A percentile compares a stretch with the other conserved stretches of the same genome.
Evolutionary conservation across 768 basidiomycete genomes (phyloP).

Genomic region (Arthromyces matolae): DNA sequence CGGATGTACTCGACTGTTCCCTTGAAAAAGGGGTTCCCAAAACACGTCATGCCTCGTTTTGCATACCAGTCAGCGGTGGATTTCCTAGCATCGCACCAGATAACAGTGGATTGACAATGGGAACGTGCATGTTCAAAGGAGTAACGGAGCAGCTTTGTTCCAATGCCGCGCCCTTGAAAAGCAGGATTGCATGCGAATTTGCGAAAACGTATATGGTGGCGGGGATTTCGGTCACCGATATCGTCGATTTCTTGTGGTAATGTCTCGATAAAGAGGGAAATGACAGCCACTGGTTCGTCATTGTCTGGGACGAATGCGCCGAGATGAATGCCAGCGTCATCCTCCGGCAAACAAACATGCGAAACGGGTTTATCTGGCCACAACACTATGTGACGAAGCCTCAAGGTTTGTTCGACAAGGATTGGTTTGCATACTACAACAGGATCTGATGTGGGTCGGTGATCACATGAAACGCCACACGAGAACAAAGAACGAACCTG

Average conservation of each 20-base stretch:
- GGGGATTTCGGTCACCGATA: conserved; percentile 8
- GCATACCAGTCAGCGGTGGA: conserved; percentile 41
- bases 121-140: conserved; percentile 27
- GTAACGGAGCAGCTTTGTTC: conserved; percentile 43
- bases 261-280: conserved; percentile 51
- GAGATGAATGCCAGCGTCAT: conserved; percentile 47
- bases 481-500: neutral
- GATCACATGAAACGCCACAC: neutral
- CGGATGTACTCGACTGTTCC: conserved; percentile 51
- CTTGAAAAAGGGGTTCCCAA: conserved; percentile 53
- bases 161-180: conserved; percentile 53
- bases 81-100: conserved; percentile 59
- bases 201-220: conserved; percentile 42
- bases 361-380: conserved; percentile 51
- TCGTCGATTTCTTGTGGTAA: conserved; percentile 25
- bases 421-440: conserved; percentile 23
- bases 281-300: conserved; percentile 44
- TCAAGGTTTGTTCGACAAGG: conserved; percentile 39
- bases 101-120: conserved; percentile 36
- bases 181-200: conserved; percentile 56
- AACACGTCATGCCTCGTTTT: conserved; percentile 45
- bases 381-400: conserved; percentile 53
- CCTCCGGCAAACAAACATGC: conserved; percentile 50
- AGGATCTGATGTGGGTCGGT: neutral
- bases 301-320: conserved; percentile 46